Evolutionary conservation across 2,329 filamentous ascomycete genomes (phyloP), one percentile per base, ranked within the genome.

Genomic region (Diaporthe capsici): DNA sequence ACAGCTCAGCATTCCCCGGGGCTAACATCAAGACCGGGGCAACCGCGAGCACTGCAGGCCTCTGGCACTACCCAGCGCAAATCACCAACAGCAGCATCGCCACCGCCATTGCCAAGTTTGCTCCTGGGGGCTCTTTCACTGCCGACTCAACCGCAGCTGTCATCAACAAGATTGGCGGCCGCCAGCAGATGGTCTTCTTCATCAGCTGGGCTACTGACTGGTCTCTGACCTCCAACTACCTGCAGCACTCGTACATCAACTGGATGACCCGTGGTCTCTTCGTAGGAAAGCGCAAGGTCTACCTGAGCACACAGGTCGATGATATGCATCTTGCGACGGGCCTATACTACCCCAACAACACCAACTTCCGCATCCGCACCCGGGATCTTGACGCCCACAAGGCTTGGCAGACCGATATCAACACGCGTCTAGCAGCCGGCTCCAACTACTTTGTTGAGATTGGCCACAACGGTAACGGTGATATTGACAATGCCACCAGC

Each of bases 171-270:
- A 88, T 91, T 77, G 84, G 84, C 72, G 86, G 86, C 20, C 86
- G 91, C 76, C 85, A 92, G 82, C 90, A 92, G 82, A 91, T 92
- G 89, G 90, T 87, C 4, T 92, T 89, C 84, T 92, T 92, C 83
- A 87, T 89, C 72, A 83, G 84, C 22, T 91, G 89, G 71, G 84
- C 84, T 15, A 83, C 83, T 31, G 83, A 84, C 70, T 86, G 84
- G 85, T 83, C 81, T 76, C 78, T 86, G 20, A 87, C 90, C 3
- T 90, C 88, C 79, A 91, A 87, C 81, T 90, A 87, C 79, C 81
- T 92, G 67, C 90, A 92, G 82, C 91, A 92, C 82, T 86, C 90
- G 15, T 92, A 89, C 86, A 92, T 92, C 76, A 88, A 88, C 78
- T 92, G 90, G 90, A 81, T 91, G 47, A 92, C 91, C 7, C 86